Evolutionary conservation across 768 basidiomycete genomes (phyloP), one percentile per base, ranked within the genome.

Genomic region (Paxillus involutus): DNA sequence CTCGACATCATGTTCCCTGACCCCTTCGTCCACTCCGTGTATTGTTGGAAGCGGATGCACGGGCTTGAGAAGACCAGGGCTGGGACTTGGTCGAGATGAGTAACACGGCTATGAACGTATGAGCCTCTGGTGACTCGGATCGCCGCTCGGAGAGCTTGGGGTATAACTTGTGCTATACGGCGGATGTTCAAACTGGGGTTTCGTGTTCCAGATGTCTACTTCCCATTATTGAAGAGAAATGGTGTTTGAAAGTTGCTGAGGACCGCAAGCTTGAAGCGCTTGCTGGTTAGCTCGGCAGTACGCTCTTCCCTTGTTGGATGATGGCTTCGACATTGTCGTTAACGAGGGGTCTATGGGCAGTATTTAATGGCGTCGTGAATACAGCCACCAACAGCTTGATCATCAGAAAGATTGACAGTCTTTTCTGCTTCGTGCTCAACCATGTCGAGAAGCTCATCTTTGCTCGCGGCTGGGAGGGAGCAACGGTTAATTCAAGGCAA

Each of bases 371-470:
- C 21, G 29, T 45, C 21, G 13, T 9, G 14, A 30, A 54, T 39
- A 29, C 6, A 21, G 2, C n/a, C 37, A 36, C 40, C 10, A 4
- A 12, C 11, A 10, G 73, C 88, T 57, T 53, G 93, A 90, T 85
- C 83, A 12, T 90, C 87, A 0, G 71, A 68, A 4, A 85, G 76
- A 65, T 88, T 96, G 69, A 98, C 94, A 52, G 98, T 97, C 71
- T 93, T 90, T 69, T 98, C 96, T 0, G 94, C 95, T 19, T 97
- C 96, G 63, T 96, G 94, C 6, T 94, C 88, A 55, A 98, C 98
- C 93, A 98, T 99, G 66, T 98, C 94, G 33, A 98, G 75, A 13
- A 99, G 77, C 54, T 98, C 97, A 46, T 98, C 97, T 75, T 98
- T 98, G 69, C 85, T 91, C 14, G 91, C 88, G 51, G 91, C 94